Conservation (phyloP, 2,329 filamentous ascomycete species). For the Trichoderma hamatum region DNA sequence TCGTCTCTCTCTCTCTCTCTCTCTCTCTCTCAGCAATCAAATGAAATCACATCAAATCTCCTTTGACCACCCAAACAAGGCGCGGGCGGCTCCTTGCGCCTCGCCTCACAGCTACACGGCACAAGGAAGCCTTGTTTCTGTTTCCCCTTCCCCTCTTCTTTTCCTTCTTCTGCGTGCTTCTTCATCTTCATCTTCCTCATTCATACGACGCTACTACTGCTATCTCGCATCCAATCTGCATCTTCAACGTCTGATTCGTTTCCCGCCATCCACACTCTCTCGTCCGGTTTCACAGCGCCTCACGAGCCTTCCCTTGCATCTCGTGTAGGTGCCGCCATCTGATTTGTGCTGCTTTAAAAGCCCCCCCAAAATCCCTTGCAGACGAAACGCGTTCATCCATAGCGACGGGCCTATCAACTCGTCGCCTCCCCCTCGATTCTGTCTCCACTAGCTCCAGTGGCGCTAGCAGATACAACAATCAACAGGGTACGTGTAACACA, state of each 20-base stretch:
- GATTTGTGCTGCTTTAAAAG: constrained; percentile 8
- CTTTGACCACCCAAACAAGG: constrained; percentile 3
- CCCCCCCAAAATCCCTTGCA: constrained; percentile 20
- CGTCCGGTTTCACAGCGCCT: constrained; percentile 19
- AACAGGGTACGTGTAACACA: constrained; percentile 17
- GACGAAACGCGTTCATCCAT: constrained; percentile 24
- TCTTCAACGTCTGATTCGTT: not conserved
- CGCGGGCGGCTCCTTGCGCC: constrained; percentile 1
- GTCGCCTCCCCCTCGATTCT: constrained; percentile 12
- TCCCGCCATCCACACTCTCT: constrained; percentile 7
- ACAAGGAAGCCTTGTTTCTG: constrained; percentile 1
- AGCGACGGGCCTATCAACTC: constrained; percentile 18
- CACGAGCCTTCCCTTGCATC: constrained; percentile 15
- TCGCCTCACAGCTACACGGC: not conserved
- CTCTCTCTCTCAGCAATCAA: not conserved
- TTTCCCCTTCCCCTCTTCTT: not conserved
- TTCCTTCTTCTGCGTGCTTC: not conserved
- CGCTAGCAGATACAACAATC: constrained; percentile 24
- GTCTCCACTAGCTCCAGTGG: constrained; percentile 21
- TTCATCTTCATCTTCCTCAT: not conserved
- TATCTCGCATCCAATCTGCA: not conserved
- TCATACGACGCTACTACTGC: not conserved
- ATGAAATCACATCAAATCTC: not conserved
- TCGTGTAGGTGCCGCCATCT: constrained; percentile 18
- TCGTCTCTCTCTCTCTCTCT: not conserved